A percentile compares a stretch with the other conserved stretches of the same genome.
phyloP scores from a whole-genome alignment of 768 basidiomycete species.

The Cytidiella melzeri region DNA sequence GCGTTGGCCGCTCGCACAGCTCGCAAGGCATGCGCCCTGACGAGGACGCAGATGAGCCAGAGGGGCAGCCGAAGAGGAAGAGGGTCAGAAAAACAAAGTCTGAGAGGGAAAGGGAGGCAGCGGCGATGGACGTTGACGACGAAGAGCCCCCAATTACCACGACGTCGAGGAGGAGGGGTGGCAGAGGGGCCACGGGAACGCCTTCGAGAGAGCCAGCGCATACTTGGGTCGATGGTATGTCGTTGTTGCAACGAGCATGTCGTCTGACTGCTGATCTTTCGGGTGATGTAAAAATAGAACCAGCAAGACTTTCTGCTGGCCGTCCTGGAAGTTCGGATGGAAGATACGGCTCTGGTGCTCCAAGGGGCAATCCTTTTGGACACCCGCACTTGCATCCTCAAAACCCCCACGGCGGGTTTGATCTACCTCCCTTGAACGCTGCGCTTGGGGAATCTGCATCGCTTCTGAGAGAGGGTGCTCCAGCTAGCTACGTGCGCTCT shows the following conservation, averaged over 20 bases:
- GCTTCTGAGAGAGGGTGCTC: slow-evolving; percentile 26
- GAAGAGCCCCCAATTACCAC: slow-evolving; percentile 34
- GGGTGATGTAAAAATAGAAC: not conserved
- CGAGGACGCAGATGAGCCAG: slow-evolving; percentile 35
- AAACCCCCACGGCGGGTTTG: slow-evolving; percentile 41
- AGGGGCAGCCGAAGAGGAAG: slow-evolving; percentile 49
- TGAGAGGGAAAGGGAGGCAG: slow-evolving; percentile 28
- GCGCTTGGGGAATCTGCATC: slow-evolving; percentile 29
- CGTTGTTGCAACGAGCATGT: not conserved
- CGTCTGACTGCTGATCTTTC: not conserved
- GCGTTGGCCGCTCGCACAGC: slow-evolving; percentile 56
- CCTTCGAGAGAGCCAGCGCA: slow-evolving; percentile 2
- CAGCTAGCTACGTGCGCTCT: slow-evolving; percentile 56
- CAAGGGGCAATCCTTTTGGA: slow-evolving; percentile 21
- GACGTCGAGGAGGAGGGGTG: not conserved
- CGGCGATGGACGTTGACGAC: slow-evolving; percentile 46
- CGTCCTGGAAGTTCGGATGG: not conserved
- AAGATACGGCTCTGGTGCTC: slow-evolving; percentile 19
- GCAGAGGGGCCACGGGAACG: not conserved
- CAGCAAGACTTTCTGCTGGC: not conserved
- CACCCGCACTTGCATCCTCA: not conserved
- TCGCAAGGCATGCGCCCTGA: slow-evolving; percentile 33
- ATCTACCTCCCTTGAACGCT: slow-evolving; percentile 53
- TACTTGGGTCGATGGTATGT: not conserved
- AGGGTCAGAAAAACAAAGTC: slow-evolving; percentile 33